Conservation (phyloP, 306 rosid species). For the Hippophae tibetana region DNA sequence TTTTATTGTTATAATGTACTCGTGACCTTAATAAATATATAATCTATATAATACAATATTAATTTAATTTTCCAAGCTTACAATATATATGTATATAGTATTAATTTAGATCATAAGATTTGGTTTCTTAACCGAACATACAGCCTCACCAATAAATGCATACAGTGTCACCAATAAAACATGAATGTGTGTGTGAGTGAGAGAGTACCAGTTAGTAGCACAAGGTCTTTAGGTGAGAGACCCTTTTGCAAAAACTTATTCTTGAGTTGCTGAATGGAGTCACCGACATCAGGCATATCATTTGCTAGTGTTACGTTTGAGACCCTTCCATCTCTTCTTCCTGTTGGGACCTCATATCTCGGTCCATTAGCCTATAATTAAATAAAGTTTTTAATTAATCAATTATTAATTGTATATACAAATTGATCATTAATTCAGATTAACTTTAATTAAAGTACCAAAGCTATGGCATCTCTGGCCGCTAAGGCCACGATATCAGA, state of each 20-base stretch:
- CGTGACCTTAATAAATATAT: too few relatives aligned
- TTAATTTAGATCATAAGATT: constrained; percentile 21
- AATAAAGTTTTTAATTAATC: neutral
- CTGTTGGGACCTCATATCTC: constrained; percentile 54
- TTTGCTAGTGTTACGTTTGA: constrained; percentile 43
- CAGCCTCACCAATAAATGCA: constrained; percentile 10
- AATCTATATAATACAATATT: too few relatives aligned
- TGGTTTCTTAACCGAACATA: constrained; percentile 42
- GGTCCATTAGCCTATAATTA: constrained; percentile 54
- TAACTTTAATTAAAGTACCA: constrained; percentile 24
- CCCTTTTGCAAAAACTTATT: constrained; percentile 50
- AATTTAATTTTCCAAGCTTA: neutral
- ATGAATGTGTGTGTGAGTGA: constrained; percentile 32
- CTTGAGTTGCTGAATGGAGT: constrained; percentile 53
- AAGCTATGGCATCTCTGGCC: constrained; percentile 67
- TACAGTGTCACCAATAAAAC: constrained; percentile 22
- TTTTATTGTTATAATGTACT: too few relatives aligned
- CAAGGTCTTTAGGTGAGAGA: constrained; percentile 65
- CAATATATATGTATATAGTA: neutral
- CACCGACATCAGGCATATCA: constrained; percentile 72
- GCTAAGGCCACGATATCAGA: constrained; percentile 83
- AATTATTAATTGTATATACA: neutral
- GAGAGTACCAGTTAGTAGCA: constrained; percentile 55
- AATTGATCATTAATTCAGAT: neutral
- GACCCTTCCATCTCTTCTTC: constrained; percentile 68